These are phyloP conservation scores for Paraphysoderma sedebokerense DNA, from an alignment of 371 early-diverging fungal species.

Conservation along the genomic window DNA sequence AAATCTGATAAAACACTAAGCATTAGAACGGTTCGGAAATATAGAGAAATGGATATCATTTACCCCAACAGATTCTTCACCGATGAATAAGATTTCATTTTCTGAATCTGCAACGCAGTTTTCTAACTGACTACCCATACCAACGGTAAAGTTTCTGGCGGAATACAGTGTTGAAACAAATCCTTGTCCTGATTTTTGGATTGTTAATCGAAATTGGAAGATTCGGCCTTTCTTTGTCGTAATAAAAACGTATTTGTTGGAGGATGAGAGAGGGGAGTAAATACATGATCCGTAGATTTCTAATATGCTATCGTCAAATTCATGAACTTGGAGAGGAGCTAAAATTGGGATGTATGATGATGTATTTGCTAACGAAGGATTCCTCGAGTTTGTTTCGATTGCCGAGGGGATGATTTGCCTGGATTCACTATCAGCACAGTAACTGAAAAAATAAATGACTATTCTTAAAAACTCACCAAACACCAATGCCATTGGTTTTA, in stretches of 20 bases:
- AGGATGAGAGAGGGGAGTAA: too few relatives aligned
- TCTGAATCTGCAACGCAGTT: not conserved
- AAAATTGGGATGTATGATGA: not conserved
- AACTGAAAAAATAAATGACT: not conserved
- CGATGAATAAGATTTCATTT: not conserved
- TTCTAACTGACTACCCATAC: not conserved
- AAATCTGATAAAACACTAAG: not conserved
- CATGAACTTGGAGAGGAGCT: not conserved
- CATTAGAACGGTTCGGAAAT: too few relatives aligned
- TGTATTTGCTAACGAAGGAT: not conserved
- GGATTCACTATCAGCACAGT: not conserved
- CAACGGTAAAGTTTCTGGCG: not conserved
- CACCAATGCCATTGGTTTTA: not conserved
- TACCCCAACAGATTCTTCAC: slow-evolving; percentile 1
- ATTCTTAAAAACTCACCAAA: not conserved
- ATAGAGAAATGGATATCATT: too few relatives aligned
- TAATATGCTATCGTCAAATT: not conserved
- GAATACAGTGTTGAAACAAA: not conserved
- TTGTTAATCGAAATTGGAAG: not conserved
- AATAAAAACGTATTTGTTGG: not conserved
- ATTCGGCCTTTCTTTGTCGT: not conserved
- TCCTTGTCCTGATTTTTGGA: not conserved
- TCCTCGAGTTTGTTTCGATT: not conserved
- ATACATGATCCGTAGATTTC: not conserved
- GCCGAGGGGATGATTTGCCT: not conserved